phyloP scores from a whole-genome alignment of 176 grass and related monocot genomes.

The Musa itinerans region DNA sequence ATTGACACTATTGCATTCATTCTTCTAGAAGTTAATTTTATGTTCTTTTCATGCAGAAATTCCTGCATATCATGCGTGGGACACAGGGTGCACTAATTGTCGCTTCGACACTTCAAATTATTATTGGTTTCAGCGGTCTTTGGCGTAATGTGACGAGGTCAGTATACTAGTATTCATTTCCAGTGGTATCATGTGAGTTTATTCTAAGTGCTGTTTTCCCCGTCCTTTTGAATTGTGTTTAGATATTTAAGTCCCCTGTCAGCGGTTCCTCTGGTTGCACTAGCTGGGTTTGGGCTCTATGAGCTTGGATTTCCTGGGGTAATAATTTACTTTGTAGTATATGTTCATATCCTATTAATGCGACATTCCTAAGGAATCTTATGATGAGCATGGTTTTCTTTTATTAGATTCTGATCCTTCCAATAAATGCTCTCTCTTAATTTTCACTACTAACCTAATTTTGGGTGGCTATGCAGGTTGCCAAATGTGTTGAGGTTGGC shows the following conservation, averaged over 20 bases:
- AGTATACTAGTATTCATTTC: conserved; percentile 5
- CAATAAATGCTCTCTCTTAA: neutral
- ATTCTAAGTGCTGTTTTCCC: neutral
- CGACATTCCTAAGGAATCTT: too few relatives aligned
- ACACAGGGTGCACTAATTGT: conserved; percentile 82
- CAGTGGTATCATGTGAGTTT: neutral
- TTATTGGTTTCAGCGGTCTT: conserved; percentile 93
- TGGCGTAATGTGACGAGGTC: conserved; percentile 90
- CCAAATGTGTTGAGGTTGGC: conserved; percentile 90
- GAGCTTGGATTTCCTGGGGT: conserved; percentile 97
- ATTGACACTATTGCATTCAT: neutral
- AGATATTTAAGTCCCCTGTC: conserved; percentile 78
- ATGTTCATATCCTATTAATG: too few relatives aligned
- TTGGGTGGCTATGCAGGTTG: conserved; percentile 42
- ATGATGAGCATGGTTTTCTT: too few relatives aligned
- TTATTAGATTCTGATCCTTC: too few relatives aligned
- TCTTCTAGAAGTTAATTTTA: conserved; percentile 11
- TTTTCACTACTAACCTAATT: neutral
- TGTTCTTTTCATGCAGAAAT: conserved; percentile 54
- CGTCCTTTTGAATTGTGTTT: neutral
- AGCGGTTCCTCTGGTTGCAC: conserved; percentile 70
- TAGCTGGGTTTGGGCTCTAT: conserved; percentile 91
- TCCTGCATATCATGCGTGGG: conserved; percentile 68
- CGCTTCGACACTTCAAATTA: conserved; percentile 81
- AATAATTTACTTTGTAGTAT: conserved; percentile 14